Evolutionary conservation across 371 early-diverging fungal species (phyloP), one percentile per base, ranked within the genome.

Genomic region (Dinochytrium kinnereticum): DNA sequence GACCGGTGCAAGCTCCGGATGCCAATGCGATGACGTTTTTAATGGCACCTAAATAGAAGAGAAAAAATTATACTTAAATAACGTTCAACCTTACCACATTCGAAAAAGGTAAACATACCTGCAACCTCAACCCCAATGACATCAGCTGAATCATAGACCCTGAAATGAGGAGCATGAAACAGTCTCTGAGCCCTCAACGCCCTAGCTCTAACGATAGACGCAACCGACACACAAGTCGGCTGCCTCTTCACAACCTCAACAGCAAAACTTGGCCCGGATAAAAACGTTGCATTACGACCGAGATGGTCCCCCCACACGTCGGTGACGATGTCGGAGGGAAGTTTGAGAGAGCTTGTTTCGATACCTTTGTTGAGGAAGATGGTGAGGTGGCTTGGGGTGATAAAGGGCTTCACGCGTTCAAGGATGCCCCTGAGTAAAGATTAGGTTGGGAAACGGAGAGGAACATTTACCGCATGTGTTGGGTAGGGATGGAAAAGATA

Each of bases 331-430:
- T 85, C 81, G 72, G 69, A 74, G 13, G 85, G 85, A 39, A 85
- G 76, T 57, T 51, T 55, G 10, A 69, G 65, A 2, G 84, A 67
- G 28, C 71, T 30, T 39, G 73, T 78, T 57, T 85, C 85, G 51
- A 85, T 85, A 37, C 85, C 85, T 68, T 85, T 85, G 79, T 85
- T 85, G 70, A 82, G 81, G 71, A 82, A 83, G 64, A 85, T 80
- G 49, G 80, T 71, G 55, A 83, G 80, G 51, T 83, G 81, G 64
- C 69, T 21, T 7, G 59, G 24, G 1, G 65, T 66, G 50, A 83
- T 44, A 67, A 61, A 69, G 13, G 74, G 78, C 34, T 75, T 75
- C 49, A 82, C 72, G n/a, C 53, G 38, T 36, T 61, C 69, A 7
- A 82, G 75, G 49, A 81, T 71, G n/a, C 65, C 67, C 31, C 83